Conservation (phyloP, 192 early-diverging fungal genomes). For the Coemansia nantahalensis region DNA sequence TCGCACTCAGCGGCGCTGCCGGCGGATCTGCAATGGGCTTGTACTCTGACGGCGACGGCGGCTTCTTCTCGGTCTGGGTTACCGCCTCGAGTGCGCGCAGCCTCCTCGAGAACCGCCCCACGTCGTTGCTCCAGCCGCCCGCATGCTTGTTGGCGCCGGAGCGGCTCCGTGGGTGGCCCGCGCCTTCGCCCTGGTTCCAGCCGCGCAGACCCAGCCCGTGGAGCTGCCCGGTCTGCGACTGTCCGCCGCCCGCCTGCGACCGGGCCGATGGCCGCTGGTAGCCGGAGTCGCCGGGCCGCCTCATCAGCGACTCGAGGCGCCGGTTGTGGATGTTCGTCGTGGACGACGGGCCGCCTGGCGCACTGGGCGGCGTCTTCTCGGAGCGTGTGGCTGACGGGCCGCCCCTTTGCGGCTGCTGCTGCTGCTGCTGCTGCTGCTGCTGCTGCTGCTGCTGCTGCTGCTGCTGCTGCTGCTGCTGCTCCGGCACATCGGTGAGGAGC, state of each 20-base stretch:
- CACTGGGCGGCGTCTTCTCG: conserved; percentile 7
- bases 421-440: not conserved
- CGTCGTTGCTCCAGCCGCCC: conserved; percentile 3
- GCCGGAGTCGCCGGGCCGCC: conserved; percentile 18
- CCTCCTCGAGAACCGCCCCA: not conserved
- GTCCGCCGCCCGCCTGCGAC: conserved; percentile 7
- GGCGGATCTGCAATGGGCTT: conserved; percentile 50
- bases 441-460: conserved; percentile 1
- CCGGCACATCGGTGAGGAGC: conserved; percentile 16
- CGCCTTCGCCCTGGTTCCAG: conserved; percentile 11
- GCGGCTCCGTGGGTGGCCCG: conserved; percentile 7
- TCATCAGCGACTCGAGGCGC: conserved; percentile 38
- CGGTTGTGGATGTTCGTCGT: conserved; percentile 13
- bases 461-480: conserved; percentile 3
- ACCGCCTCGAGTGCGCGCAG: no score
- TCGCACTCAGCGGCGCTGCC: conserved; percentile 18
- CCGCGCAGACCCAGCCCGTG: conserved; percentile 47
- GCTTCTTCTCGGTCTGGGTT: conserved; percentile 2
- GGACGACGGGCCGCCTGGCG: not conserved
- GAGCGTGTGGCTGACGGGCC: not conserved
- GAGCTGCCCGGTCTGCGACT: conserved; percentile 4
- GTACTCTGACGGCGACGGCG: conserved; percentile 43
- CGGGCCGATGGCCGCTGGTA: conserved; percentile 31
- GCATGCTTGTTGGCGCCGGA: conserved; percentile 10
- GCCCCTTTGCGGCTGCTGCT: not conserved